phyloP scores from a whole-genome alignment of 345 rosid genomes.

The Anacardium occidentale region DNA sequence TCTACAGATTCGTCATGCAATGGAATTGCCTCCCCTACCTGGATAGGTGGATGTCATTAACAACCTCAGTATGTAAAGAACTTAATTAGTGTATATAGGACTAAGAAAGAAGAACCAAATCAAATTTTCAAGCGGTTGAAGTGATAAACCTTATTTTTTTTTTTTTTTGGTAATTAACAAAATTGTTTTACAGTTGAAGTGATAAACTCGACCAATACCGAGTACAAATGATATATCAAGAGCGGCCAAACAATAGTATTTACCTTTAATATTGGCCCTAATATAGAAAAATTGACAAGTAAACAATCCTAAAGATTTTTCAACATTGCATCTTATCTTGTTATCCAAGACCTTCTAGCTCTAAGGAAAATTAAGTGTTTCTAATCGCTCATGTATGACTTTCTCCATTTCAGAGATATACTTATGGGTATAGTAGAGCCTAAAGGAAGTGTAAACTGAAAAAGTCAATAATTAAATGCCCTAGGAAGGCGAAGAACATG shows the following conservation, averaged over 20 bases:
- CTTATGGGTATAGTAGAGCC: no score
- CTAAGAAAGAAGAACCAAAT: not conserved
- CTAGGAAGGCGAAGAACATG: no score
- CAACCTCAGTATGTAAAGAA: constrained; percentile 2
- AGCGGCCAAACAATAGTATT: no score
- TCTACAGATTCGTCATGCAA: constrained; percentile 71
- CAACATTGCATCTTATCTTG: not conserved
- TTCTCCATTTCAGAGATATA: not conserved
- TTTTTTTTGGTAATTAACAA: no score
- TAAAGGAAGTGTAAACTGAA: no score
- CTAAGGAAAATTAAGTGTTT: not conserved
- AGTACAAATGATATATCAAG: no score
- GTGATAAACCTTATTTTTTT: not conserved
- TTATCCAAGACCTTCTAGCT: not conserved
- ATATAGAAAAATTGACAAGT: not conserved
- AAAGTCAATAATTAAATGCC: no score
- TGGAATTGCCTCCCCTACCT: constrained; percentile 86
- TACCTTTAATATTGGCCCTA: not conserved
- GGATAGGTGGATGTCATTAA: constrained; percentile 17
- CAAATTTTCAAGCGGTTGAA: no score
- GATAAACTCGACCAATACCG: not conserved
- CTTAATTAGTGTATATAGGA: not conserved
- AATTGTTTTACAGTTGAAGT: no score
- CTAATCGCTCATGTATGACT: not conserved
- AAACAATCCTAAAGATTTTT: not conserved